Percentiles rank a stretch among this genome's conserved stretches.
phyloP scores from a whole-genome alignment of 495 filamentous ascomycete genomes.

The Lasiosphaeria miniovina region DNA sequence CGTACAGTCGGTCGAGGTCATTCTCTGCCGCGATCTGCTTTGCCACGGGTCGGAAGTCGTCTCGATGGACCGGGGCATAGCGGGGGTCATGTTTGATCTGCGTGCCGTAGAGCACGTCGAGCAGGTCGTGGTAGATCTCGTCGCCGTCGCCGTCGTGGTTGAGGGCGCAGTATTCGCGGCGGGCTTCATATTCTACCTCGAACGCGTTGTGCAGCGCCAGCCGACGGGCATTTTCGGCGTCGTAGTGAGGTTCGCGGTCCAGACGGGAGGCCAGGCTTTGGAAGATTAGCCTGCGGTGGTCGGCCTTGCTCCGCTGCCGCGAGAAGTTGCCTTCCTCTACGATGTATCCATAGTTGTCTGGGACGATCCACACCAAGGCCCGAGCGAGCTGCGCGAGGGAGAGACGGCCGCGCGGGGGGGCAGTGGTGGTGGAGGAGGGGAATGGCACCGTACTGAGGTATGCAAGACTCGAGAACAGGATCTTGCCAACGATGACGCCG shows the following conservation, averaged over 20 bases:
- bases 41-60: constrained; percentile 24
- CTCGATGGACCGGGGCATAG: constrained; percentile 12
- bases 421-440: not conserved
- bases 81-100: constrained; percentile 13
- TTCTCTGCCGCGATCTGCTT: constrained; percentile 20
- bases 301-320: constrained; percentile 20
- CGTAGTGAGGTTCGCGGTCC: not conserved
- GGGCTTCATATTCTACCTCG: constrained; percentile 7
- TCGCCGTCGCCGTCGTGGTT: constrained; percentile 32
- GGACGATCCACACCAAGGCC: constrained; percentile 21
- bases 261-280: constrained; percentile 24
- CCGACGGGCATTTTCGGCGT: constrained; percentile 4
- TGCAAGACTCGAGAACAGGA: constrained; percentile 19
- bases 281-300: constrained; percentile 25
- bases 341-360: constrained; percentile 12
- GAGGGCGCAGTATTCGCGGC: constrained; percentile 10
- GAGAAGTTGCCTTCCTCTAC: constrained; percentile 18
- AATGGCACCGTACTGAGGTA: constrained; percentile 24
- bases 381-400: constrained; percentile 15
- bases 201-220: constrained; percentile 15
- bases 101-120: constrained; percentile 28
- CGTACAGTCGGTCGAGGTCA: constrained; percentile 11
- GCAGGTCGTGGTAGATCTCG: constrained; percentile 31
- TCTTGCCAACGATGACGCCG: constrained; percentile 10
- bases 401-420: constrained; percentile 4